phyloP scores from a whole-genome alignment of 2,329 filamentous ascomycete species.

The Byssoonygena ceratinophila region DNA sequence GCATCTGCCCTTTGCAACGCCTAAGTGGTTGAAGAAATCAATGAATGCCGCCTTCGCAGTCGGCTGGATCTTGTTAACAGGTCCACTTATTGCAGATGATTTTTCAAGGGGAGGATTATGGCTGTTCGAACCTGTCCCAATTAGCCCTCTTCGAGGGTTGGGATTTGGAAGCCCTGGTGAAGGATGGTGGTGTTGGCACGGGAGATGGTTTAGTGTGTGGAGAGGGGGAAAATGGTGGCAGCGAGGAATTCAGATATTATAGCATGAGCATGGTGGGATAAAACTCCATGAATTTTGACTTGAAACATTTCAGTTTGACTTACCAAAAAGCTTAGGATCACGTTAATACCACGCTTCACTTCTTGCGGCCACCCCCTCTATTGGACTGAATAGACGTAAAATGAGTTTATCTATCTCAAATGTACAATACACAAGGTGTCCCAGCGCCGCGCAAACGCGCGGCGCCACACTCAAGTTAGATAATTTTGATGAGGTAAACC shows the following conservation, averaged over 20 bases:
- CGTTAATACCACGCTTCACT: no score
- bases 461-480: no score
- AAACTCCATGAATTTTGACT: background rate
- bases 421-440: no score
- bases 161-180: slow-evolving; percentile 53
- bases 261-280: background rate
- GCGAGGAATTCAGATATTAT: slow-evolving; percentile 38
- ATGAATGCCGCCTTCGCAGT: slow-evolving; percentile 54
- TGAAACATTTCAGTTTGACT: no score
- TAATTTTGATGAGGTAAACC: no score
- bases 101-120: slow-evolving; percentile 63
- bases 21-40: slow-evolving; percentile 39
- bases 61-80: slow-evolving; percentile 59
- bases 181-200: slow-evolving; percentile 57
- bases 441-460: no score
- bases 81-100: slow-evolving; percentile 60
- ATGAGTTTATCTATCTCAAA: no score
- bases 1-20: slow-evolving; percentile 28
- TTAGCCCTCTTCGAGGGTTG: slow-evolving; percentile 58
- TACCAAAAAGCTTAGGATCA: no score
- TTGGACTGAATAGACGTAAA: no score
- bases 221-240: slow-evolving; percentile 54
- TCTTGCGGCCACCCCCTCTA: no score
- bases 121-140: slow-evolving; percentile 70
- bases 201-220: slow-evolving; percentile 48